Evolutionary conservation across 2,329 filamentous ascomycete genomes (phyloP), one percentile per base, ranked within the genome.

Genomic region (Neurospora crassa): DNA sequence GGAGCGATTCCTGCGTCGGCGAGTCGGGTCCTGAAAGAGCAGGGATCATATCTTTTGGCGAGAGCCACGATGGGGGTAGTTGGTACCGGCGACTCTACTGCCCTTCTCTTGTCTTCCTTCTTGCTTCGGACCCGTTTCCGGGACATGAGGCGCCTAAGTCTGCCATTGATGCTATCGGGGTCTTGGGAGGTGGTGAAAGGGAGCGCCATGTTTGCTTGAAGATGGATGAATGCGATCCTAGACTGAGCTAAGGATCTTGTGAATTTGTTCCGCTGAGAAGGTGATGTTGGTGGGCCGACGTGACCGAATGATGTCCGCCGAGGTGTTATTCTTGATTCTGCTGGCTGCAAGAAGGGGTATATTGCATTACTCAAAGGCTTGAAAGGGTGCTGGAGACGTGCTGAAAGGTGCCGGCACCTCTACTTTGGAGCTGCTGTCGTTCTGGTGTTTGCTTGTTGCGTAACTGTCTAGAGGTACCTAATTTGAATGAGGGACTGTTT

Each of bases 11-110:
- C 71, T 29, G 41, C 12, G 41, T 70, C 72, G 16, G 42, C 40
- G 71, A 75, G 63, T 14, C 70, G 72, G 16, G 74, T 74, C 18
- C 74, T 69, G 34, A 73, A 73, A 34, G 53, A 63, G 45, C 72
- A 74, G 34, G 73, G 70, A 14, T 73, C 67, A 40, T 71, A 71
- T 16, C 72, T 63, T 63, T 63, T 63, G 53, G 29, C 53, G 16
- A 63, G 53, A 37, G 53, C 53, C 53, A 63, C 53, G 53, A 63
- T 37, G 24, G 53, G 53, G 34, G 53, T 63, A 29, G 29, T 59
- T 34, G 47, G 53, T 34, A 18, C 16, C 14, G 53, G 29, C 16
- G 53, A 37, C 14, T 63, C 53, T 18, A 63, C 53, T 11, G 53
- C 53, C 53, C 53, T 37, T 63, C 53, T 37, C 53, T 63, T 63